Evolutionary conservation across 1,139 yeast genomes (phyloP).

Genomic region (Zygosaccharomyces sapae): DNA sequence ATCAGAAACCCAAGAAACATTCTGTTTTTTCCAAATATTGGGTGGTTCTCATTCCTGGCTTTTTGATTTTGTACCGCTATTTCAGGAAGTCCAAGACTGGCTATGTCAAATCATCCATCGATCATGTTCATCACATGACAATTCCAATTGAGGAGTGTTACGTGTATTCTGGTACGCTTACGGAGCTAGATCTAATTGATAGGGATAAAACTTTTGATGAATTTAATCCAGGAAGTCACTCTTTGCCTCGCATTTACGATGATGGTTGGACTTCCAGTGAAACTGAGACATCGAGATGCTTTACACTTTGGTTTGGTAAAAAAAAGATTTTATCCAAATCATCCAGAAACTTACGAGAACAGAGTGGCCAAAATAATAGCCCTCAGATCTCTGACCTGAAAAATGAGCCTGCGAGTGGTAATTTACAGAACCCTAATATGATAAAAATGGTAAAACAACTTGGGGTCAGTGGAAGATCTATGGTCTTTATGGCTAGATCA

Average conservation of each 20-base stretch:
- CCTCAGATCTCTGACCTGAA: conserved; percentile 3
- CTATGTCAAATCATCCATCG: conserved; percentile 42
- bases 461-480: conserved; percentile 64
- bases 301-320: conserved; percentile 78
- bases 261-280: conserved; percentile 87
- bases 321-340: conserved; percentile 44
- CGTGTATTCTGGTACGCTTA: conserved; percentile 64
- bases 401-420: conserved; percentile 1
- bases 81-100: conserved; percentile 44
- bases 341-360: conserved; percentile 4
- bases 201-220: conserved; percentile 46
- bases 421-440: conserved; percentile 41
- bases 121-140: conserved; percentile 49
- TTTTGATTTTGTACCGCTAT: conserved; percentile 50
- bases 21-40: conserved; percentile 57
- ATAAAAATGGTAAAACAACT: conserved; percentile 47
- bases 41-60: conserved; percentile 69
- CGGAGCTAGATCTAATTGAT: conserved; percentile 54
- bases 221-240: conserved; percentile 50
- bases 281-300: conserved; percentile 68
- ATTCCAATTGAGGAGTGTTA: conserved; percentile 67
- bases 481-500: conserved; percentile 76
- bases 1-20: conserved; percentile 65
- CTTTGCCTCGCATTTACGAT: conserved; percentile 65
- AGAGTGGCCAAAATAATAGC: not conserved